phyloP scores from a whole-genome alignment of 345 rosid species.

The Iberis pinnata region DNA sequence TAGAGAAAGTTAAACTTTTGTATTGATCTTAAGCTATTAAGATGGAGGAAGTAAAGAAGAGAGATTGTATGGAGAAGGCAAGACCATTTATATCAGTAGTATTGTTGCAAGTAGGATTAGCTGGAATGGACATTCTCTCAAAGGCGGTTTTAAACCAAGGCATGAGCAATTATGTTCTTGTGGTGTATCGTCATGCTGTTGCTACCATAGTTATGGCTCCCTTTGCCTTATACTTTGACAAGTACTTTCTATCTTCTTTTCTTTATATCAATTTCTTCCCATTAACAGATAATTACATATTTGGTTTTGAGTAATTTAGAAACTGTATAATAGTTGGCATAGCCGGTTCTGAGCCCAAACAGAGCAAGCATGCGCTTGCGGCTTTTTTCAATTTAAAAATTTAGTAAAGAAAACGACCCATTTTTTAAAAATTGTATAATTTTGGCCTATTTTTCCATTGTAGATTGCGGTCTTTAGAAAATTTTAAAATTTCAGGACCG shows the following conservation, averaged over 20 bases:
- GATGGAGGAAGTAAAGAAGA: constrained; percentile 24
- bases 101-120: constrained; percentile 75
- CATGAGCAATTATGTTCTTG: constrained; percentile 79
- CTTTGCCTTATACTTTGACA: constrained; percentile 62
- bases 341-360: no score
- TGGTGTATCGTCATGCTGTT: constrained; percentile 76
- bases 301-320: no score
- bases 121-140: constrained; percentile 77
- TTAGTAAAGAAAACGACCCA: no score
- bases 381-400: no score
- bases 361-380: no score
- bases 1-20: background rate
- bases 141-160: constrained; percentile 76
- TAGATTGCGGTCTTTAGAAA: no score
- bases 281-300: background rate
- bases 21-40: constrained; percentile 1
- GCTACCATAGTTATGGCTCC: constrained; percentile 76
- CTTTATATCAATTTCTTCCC: constrained; percentile 6
- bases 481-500: no score
- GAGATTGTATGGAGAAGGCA: constrained; percentile 27
- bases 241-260: constrained; percentile 25
- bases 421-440: no score
- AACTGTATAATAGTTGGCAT: no score
- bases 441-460: no score
- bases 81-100: constrained; percentile 61